Evolutionary conservation across 2,329 filamentous ascomycete species (phyloP).

Genomic region (Fusarium siculi): DNA sequence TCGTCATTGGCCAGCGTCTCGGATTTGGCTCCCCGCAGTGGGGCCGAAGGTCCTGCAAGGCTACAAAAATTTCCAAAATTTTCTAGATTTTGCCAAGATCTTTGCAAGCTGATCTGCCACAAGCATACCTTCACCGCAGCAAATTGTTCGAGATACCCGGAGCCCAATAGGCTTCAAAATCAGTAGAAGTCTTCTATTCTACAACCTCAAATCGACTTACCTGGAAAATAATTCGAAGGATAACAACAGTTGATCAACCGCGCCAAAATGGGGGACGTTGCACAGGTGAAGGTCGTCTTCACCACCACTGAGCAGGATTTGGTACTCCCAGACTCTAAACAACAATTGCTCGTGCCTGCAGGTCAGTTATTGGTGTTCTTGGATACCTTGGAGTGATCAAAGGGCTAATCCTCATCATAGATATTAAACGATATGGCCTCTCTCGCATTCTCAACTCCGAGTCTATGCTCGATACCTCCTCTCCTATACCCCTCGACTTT

Average conservation of each 20-base stretch:
- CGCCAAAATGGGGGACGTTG: conserved; percentile 53
- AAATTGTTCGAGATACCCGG: conserved; percentile 30
- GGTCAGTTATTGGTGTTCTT: conserved; percentile 50
- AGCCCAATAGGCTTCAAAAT: conserved; percentile 17
- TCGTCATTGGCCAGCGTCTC: conserved; percentile 3
- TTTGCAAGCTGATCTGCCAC: conserved; percentile 22
- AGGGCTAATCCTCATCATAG: conserved; percentile 48
- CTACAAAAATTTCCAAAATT: conserved; percentile 42
- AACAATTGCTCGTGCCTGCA: conserved; percentile 70
- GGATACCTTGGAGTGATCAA: not conserved
- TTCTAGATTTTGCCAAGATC: conserved; percentile 36
- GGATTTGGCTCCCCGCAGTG: conserved; percentile 37
- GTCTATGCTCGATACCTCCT: conserved; percentile 73
- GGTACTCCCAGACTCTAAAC: conserved; percentile 70
- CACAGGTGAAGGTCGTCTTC: conserved; percentile 75
- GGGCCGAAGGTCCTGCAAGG: conserved; percentile 35
- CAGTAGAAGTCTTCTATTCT: not conserved
- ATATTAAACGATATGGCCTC: conserved; percentile 76
- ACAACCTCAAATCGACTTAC: not conserved
- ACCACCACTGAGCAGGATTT: conserved; percentile 71
- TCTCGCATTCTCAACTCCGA: conserved; percentile 77
- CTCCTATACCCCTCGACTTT: conserved; percentile 88
- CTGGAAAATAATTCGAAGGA: not conserved
- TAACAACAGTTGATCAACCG: not conserved
- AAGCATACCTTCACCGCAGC: conserved; percentile 5